Evolutionary conservation across 768 basidiomycete species (phyloP), one percentile per base, ranked within the genome.

Genomic region (Lactarius hengduanensis): DNA sequence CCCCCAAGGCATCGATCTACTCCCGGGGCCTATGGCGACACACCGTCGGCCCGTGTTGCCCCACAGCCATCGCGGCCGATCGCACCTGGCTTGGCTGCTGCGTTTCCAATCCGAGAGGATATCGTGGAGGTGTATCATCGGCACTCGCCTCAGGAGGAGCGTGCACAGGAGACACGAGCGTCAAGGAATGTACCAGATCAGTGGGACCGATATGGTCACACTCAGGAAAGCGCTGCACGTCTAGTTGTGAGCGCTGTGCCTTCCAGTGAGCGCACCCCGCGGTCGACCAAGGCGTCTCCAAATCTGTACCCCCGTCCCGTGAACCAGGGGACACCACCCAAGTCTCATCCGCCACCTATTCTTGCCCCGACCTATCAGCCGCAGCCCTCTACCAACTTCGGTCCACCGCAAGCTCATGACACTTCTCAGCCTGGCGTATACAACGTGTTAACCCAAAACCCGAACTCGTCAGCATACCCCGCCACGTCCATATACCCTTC

Each of bases 21-120:
- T 11, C 66, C 62, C 1, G 53, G 28, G 15, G 57, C 34, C 6
- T 59, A 62, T 22, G 34, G 26, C 40, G 59, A 53, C 45, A n/a
- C 30, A 28, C 61, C 67, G 28, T 26, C 61, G 13, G 53, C 38
- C 22, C 53, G 59, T 40, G 32, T 59, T 28, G 47, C 40, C 55
- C 66, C 68, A 22, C 56, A 60, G 9, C 36, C 60, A 7, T 59
- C 63, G 18, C 60, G 70, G 36, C 63, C 59, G 18, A 62, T 63
- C 18, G 61, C 61, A 10, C 64, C 68, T 22, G 64, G 62, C 43
- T 62, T 69, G 15, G 68, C 70, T 16, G 22, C 70, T 7, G 61
- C 57, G 7, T 70, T 70, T 58, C 70, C 70, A 30, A 61, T 70
- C 20, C 61, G 68, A 62, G 70, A 70, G 54, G 70, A 70, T 30